Base-by-base conservation (phyloP, 371 early-diverging fungal species). In the Sanchytrium tribonematis region DNA sequence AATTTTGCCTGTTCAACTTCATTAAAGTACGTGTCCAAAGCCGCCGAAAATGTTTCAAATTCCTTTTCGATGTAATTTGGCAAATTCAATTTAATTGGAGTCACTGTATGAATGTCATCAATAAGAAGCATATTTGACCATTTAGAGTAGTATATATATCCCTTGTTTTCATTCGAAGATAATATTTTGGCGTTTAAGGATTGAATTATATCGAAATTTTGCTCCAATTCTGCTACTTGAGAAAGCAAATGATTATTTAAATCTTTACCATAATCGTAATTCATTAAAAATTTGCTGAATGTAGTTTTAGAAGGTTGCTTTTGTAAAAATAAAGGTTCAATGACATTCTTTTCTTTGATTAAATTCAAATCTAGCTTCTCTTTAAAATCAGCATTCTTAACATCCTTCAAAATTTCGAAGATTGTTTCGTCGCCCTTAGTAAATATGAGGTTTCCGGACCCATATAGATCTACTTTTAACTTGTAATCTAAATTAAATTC, bases 11-110 rank as follows among this genome's bases (percentile, higher is more conserved):
- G 80, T 75, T 97, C 97, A 30, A 91, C 81, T 12, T 86, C 82
- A 0, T 91, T 89, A 72, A 86, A 96, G 77, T 86, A 97, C 69
- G 88, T 86, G 73, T 97, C 97, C 0, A 90, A 91, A 0, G 90
- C 86, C 32, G 81, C 79, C 72, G 88, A 84, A 81, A 95, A 95
- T 0, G 84, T 82, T 30, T 74, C 76, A 48, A 81, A 87, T 69
- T 85, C 83, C 67, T 82, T 81, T 74, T 1, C 30, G 0, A 66
- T 30, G 22, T 48, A 48, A 48, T 48, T 48, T 12, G 5, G 12
- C 22, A 48, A 48, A 12, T 48, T 22, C 5, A 48, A 22, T 48
- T 5, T 5, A 48, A 48, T 48, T 5, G 12, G 5, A 22, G 48
- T 12, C 48, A 48, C 48, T 12, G 48, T 48, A 48, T 48, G 48